A percentile compares a stretch with the other conserved stretches of the same genome.
phyloP scores from a whole-genome alignment of 495 filamentous ascomycete species.

The Penicillium manginii region DNA sequence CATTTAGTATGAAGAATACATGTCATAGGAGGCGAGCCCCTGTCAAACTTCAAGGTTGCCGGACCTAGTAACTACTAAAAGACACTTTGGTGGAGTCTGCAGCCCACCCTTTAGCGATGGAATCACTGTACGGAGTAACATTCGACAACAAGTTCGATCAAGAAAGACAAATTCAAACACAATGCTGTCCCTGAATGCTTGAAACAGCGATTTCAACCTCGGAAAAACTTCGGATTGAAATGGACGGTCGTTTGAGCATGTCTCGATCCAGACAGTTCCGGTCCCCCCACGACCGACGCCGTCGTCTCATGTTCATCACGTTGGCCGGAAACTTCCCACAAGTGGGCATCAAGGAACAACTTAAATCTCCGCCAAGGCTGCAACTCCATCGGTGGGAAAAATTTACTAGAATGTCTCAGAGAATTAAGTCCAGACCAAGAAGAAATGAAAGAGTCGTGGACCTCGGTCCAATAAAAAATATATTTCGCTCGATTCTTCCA shows the following conservation, averaged over 20 bases:
- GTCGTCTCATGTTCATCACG: not conserved
- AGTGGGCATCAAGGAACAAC: not conserved
- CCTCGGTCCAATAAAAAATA: not conserved
- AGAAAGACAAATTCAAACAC: too few relatives aligned
- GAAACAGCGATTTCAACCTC: not conserved
- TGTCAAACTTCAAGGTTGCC: not conserved
- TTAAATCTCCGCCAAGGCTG: conserved; percentile 3
- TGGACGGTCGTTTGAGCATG: not conserved
- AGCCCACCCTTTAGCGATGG: not conserved
- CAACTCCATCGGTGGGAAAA: not conserved
- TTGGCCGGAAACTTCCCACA: not conserved
- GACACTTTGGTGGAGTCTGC: not conserved
- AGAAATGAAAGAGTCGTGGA: not conserved
- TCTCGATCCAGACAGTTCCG: not conserved
- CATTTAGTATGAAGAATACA: too few relatives aligned
- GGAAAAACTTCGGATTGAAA: conserved; percentile 3
- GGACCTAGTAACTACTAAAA: not conserved
- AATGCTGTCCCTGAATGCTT: not conserved
- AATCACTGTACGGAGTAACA: too few relatives aligned
- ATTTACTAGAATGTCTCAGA: not conserved
- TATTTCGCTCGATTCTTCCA: not conserved
- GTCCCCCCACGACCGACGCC: conserved; percentile 2
- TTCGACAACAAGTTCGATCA: too few relatives aligned
- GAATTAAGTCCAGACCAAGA: not conserved
- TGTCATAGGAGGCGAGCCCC: not conserved